Conservation (phyloP, 2,329 filamentous ascomycete species). For the Lecanicillium sp. region DNA sequence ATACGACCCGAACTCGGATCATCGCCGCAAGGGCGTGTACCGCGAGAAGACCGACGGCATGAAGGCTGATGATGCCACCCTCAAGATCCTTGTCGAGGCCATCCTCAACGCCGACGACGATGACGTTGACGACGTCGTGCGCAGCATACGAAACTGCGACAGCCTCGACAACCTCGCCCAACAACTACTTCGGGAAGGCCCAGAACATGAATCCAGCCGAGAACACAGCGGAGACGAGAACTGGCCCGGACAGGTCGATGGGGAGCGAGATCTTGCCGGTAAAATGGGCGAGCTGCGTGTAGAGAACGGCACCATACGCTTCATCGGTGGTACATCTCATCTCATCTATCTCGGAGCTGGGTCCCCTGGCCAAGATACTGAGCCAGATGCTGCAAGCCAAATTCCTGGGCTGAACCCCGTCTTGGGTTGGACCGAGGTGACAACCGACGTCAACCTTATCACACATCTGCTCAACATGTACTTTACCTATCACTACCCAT, state of each 20-base stretch:
- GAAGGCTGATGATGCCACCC: conserved; percentile 78
- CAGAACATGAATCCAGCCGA: conserved; percentile 19
- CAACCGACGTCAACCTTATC: conserved; percentile 70
- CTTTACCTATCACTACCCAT: conserved; percentile 96
- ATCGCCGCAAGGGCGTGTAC: conserved; percentile 93
- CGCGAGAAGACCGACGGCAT: conserved; percentile 86
- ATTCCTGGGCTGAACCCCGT: conserved; percentile 60
- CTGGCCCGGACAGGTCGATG: conserved; percentile 38
- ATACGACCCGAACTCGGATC: conserved; percentile 94
- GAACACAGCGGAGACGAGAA: conserved; percentile 35
- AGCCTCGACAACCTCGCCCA: conserved; percentile 52
- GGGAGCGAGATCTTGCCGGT: conserved; percentile 76
- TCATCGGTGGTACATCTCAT: conserved; percentile 91
- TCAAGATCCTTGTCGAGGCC: conserved; percentile 88
- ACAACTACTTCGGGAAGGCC: conserved; percentile 36
- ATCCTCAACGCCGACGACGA: conserved; percentile 89
- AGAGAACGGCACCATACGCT: conserved; percentile 81
- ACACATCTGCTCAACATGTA: conserved; percentile 94
- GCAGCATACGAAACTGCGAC: conserved; percentile 81
- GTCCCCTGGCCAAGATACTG: conserved; percentile 30
- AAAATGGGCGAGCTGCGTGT: conserved; percentile 90
- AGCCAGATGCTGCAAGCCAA: conserved; percentile 41
- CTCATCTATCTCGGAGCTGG: conserved; percentile 69
- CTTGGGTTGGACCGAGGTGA: conserved; percentile 83
- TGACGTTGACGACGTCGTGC: conserved; percentile 74